A percentile compares a stretch with the other conserved stretches of the same genome.
These are phyloP conservation scores for Penicillium digitatum DNA, from an alignment of 2,329 filamentous ascomycete genomes.

Conservation along the genomic window DNA sequence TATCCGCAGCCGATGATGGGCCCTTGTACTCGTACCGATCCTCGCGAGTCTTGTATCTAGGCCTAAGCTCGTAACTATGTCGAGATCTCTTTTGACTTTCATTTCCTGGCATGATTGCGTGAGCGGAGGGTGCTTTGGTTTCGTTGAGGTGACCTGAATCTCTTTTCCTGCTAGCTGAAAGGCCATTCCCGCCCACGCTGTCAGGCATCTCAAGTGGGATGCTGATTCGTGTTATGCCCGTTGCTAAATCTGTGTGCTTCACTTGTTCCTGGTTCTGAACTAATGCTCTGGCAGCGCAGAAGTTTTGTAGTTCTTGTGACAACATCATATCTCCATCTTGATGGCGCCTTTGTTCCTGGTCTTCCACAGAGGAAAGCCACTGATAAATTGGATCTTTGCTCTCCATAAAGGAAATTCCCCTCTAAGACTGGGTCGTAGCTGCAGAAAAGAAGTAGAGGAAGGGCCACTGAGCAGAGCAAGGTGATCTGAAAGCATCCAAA, in stretches of 20 bases:
- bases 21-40: conserved; percentile 53
- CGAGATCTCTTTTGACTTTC: neutral
- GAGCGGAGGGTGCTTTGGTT: neutral
- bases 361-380: conserved; percentile 15
- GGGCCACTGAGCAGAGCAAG: neutral
- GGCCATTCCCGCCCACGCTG: neutral
- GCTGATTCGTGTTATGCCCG: neutral
- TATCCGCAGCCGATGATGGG: neutral
- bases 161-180: neutral
- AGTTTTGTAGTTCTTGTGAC: too few species aligned
- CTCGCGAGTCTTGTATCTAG: conserved; percentile 54
- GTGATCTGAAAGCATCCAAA: neutral
- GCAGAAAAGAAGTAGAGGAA: neutral
- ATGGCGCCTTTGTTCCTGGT: neutral
- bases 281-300: neutral
- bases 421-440: neutral
- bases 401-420: conserved; percentile 1
- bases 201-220: conserved; percentile 1
- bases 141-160: neutral
- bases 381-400: conserved; percentile 8
- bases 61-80: conserved; percentile 47
- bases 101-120: neutral
- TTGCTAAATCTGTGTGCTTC: too few species aligned
- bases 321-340: neutral
- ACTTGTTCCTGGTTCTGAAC: neutral